Conservation (phyloP, 1,284 basidiomycete genomes). For the Schizophyllum amplum region DNA sequence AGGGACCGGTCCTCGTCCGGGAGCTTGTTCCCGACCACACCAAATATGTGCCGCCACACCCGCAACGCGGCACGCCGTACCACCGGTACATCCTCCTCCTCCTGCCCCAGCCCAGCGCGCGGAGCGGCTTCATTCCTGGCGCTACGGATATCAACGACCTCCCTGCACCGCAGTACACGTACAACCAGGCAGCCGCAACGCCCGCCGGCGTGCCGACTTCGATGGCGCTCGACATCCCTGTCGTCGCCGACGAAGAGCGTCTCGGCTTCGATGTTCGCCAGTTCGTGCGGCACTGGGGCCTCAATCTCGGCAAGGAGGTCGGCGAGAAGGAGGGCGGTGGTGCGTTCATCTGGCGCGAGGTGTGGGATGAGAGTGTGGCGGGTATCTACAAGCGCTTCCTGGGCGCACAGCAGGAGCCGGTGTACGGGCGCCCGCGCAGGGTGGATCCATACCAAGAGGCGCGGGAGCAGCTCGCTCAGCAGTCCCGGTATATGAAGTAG, state of each 20-base stretch:
- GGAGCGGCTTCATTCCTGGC: slow-evolving; percentile 1
- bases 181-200: not conserved
- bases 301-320: slow-evolving; percentile 24
- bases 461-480: not conserved
- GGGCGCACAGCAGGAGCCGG: slow-evolving; percentile 68
- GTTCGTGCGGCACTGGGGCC: slow-evolving; percentile 48
- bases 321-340: slow-evolving; percentile 46
- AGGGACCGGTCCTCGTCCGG: slow-evolving; percentile 26
- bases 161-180: not conserved
- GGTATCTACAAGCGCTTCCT: slow-evolving; percentile 61
- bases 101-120: slow-evolving; percentile 51
- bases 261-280: slow-evolving; percentile 56
- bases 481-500: not conserved
- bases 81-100: slow-evolving; percentile 80
- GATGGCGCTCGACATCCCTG: slow-evolving; percentile 31
- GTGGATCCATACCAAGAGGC: not conserved
- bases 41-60: slow-evolving; percentile 78
- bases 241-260: slow-evolving; percentile 28
- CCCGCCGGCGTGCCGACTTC: slow-evolving; percentile 23
- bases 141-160: not conserved
- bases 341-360: slow-evolving; percentile 77
- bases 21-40: slow-evolving; percentile 37
- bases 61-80: slow-evolving; percentile 76
- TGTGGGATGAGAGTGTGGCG: slow-evolving; percentile 66
- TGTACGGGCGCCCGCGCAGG: slow-evolving; percentile 48